These are phyloP conservation scores for Brassica carinata DNA, from an alignment of 345 rosid species.

Conservation along the genomic window DNA sequence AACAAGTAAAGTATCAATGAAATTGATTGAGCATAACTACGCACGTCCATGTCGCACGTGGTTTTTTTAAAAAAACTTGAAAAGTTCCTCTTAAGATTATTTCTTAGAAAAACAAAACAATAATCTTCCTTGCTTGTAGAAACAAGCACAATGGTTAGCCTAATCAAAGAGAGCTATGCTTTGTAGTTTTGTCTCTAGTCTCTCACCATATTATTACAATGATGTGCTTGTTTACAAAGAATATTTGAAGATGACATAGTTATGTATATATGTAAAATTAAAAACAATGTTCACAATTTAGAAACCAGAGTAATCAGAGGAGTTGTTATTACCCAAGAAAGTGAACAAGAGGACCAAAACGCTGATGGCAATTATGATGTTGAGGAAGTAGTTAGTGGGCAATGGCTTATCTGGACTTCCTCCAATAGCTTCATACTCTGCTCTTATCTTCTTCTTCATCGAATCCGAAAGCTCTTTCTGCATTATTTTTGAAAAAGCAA, in stretches of 20 bases:
- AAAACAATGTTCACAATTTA: background rate
- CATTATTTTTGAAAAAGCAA: background rate
- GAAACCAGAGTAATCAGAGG: slow-evolving; percentile 35
- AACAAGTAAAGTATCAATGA: slow-evolving; percentile 22
- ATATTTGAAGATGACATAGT: background rate
- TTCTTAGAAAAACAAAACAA: background rate
- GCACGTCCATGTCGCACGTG: slow-evolving; percentile 40
- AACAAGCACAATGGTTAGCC: slow-evolving; percentile 25
- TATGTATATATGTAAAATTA: background rate
- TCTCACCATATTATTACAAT: background rate
- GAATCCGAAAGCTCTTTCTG: slow-evolving; percentile 83
- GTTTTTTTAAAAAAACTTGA: background rate
- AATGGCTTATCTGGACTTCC: slow-evolving; percentile 87
- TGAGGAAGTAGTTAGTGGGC: slow-evolving; percentile 76
- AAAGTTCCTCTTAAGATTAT: slow-evolving; percentile 8
- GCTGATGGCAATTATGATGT: slow-evolving; percentile 69
- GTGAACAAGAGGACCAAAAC: slow-evolving; percentile 70
- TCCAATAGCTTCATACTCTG: slow-evolving; percentile 78
- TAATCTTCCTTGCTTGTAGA: background rate
- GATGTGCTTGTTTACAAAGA: slow-evolving; percentile 5
- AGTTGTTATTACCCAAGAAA: slow-evolving; percentile 56
- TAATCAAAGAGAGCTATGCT: slow-evolving; percentile 25
- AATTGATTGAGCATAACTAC: slow-evolving; percentile 20
- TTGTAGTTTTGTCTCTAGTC: slow-evolving; percentile 23
- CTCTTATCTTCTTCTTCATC: slow-evolving; percentile 92